phyloP scores from a whole-genome alignment of 345 rosid species.

The Eucalyptus regnans region DNA sequence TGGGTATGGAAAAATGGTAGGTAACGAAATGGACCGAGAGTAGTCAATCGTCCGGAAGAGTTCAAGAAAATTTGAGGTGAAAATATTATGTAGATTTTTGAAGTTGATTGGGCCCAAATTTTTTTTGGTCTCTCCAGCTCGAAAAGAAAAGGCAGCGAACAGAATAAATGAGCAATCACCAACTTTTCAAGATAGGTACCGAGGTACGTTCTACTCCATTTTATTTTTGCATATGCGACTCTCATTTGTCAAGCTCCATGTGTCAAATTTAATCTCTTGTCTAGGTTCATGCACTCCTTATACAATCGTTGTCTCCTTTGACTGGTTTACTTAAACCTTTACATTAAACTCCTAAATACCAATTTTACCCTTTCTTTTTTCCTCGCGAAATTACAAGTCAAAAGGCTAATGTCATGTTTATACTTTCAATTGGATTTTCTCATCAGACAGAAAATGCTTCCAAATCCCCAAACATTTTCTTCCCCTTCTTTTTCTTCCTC shows the following conservation, averaged over 20 bases:
- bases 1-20: not conserved
- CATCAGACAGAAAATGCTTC: not conserved
- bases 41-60: not conserved
- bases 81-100: not conserved
- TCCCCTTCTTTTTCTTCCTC: not conserved
- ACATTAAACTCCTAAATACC: not conserved
- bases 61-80: not conserved
- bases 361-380: not conserved
- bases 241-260: not conserved
- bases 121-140: not conserved
- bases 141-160: not conserved
- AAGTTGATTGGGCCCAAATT: not conserved
- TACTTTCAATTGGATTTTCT: not conserved
- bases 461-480: not conserved
- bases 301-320: accelerated
- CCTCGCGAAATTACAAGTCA: not conserved
- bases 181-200: not conserved
- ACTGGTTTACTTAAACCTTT: not conserved
- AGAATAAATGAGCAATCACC: no score
- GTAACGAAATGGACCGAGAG: not conserved
- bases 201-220: not conserved
- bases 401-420: no score
- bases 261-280: accelerated
- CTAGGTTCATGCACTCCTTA: not conserved
- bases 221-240: not conserved